Conservation (phyloP, 345 rosid genomes). For the Linum lewisii region DNA sequence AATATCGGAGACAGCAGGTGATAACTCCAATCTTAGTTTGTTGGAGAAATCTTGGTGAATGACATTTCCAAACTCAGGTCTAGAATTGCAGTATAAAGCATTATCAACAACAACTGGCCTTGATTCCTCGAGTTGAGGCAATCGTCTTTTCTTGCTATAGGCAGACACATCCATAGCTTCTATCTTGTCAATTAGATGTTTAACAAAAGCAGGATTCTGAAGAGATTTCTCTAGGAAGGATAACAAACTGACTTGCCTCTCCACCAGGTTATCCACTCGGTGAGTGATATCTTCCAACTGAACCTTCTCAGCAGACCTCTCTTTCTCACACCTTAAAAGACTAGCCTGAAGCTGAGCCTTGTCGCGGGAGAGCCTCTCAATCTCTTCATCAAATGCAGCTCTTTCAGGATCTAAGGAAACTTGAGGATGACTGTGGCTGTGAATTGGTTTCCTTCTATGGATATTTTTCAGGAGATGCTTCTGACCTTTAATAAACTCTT, state of each 20-base stretch:
- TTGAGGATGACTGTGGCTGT: conserved; percentile 81
- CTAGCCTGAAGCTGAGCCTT: conserved; percentile 60
- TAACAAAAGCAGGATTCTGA: conserved; percentile 45
- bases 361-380: conserved; percentile 59
- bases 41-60: conserved; percentile 67
- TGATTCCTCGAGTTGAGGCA: conserved; percentile 54
- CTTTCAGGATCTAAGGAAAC: conserved; percentile 51
- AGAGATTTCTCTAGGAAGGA: conserved; percentile 49
- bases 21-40: conserved; percentile 67
- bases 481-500: conserved; percentile 72
- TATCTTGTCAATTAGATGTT: conserved; percentile 45
- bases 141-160: conserved; percentile 67
- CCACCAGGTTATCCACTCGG: conserved; percentile 46
- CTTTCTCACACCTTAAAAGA: conserved; percentile 39
- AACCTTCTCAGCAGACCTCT: conserved; percentile 45
- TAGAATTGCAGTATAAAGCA: conserved; percentile 43
- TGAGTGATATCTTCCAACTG: conserved; percentile 50
- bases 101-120: conserved; percentile 49
- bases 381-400: conserved; percentile 55
- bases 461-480: conserved; percentile 88
- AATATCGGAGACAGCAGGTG: conserved; percentile 74
- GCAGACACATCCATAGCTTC: conserved; percentile 63
- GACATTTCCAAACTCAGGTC: conserved; percentile 51
- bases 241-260: conserved; percentile 54
- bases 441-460: conserved; percentile 78